Conservation (phyloP, 192 early-diverging fungal genomes). For the Gonapodya prolifera region DNA sequence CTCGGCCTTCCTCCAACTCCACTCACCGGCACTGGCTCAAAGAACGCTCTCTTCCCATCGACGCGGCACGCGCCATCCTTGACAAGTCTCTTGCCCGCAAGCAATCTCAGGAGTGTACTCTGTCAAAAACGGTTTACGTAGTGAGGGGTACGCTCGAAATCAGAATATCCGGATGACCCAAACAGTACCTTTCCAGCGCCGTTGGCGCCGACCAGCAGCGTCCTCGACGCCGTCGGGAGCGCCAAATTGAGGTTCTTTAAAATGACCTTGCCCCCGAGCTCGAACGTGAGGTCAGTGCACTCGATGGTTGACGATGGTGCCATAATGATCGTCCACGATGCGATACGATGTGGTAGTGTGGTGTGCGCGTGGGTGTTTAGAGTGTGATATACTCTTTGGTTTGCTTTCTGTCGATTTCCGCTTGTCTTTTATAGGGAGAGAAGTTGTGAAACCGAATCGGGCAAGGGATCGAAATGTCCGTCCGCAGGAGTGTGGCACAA, state of each 20-base stretch:
- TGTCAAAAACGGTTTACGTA: constrained; percentile 22
- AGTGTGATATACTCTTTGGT: too few relatives aligned
- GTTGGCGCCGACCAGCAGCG: constrained; percentile 65
- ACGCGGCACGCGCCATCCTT: constrained; percentile 34
- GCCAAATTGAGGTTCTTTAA: constrained; percentile 36
- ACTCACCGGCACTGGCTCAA: constrained; percentile 37
- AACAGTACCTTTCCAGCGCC: constrained; percentile 22
- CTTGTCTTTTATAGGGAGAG: too few relatives aligned
- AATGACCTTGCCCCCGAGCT: constrained; percentile 19
- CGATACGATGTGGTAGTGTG: background rate
- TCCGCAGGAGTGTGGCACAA: too few relatives aligned
- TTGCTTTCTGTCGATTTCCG: too few relatives aligned
- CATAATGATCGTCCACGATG: background rate
- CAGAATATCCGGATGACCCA: too few relatives aligned
- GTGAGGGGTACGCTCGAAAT: background rate
- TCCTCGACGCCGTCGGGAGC: constrained; percentile 40
- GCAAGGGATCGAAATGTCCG: too few relatives aligned
- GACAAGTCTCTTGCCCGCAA: constrained; percentile 59
- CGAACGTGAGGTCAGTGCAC: constrained; percentile 1
- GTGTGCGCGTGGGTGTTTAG: background rate
- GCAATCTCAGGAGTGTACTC: constrained; percentile 50
- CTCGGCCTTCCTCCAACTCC: background rate
- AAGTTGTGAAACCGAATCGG: too few relatives aligned
- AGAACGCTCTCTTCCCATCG: constrained; percentile 51
- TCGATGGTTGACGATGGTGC: background rate